Evolutionary conservation across 2,329 filamentous ascomycete genomes (phyloP), one percentile per base, ranked within the genome.

Genomic region (Botryotinia calthae): DNA sequence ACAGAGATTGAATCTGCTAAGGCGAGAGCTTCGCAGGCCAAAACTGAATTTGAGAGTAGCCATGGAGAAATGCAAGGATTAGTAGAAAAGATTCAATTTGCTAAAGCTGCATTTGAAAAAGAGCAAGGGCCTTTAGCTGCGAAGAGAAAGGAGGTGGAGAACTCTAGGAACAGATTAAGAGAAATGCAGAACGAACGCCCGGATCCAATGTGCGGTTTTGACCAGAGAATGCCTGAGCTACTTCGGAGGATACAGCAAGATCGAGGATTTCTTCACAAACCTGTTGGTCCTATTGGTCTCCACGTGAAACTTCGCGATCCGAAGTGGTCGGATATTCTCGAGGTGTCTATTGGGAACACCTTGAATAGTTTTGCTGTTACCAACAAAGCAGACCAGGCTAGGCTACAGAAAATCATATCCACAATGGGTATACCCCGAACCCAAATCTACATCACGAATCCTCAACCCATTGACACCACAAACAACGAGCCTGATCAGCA

Each of bases 291-390:
- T 0, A 85, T 98, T 22, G 96, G 95, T 44, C 85, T 89, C 37
- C 88, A 96, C 78, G 86, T 99, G 69, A 90, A 89, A 76, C 84
- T 99, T 37, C 84, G 89, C 51, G 90, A 95, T 76, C 91, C 93
- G 1, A 87, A 93, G 77, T 99, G 96, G 96, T 92, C 91, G 1
- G 87, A 88, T 0, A 89, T 97, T 61, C 82, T 99, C 22, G 96
- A 99, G 80, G 91, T 87, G 75, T 88, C 88, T 1, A 86, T 97
- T 63, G 93, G 93, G n/a, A 82, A 82, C 5, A 85, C 84, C 0
- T 84, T 98, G 46, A 91, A 89, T 75, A 90, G 88, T 1, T 99
- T 98, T 79, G 88, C 97, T 68, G 95, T 98, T 59, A 90, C 89
- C 9, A 93, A 85, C 81, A 93, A 93, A 78, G 82, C 85, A 20